Evolutionary conservation across 371 early-diverging fungal genomes (phyloP).

Genomic region (Mortierella sp.): DNA sequence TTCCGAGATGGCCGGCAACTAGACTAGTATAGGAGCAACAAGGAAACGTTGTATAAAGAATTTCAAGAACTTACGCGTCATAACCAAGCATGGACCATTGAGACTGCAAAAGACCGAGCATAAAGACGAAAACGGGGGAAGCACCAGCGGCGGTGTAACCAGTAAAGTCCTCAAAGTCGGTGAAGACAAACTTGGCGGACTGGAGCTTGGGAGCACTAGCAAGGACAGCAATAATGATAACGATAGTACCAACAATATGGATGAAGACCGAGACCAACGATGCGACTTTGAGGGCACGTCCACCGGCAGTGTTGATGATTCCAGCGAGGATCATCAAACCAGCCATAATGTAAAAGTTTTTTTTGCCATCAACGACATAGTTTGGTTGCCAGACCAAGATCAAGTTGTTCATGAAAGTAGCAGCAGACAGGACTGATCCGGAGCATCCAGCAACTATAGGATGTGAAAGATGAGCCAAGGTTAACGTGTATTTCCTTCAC

Average conservation of each 20-base stretch:
- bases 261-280: slow-evolving; percentile 60
- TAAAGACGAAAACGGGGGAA: slow-evolving; percentile 62
- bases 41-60: not conserved
- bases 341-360: slow-evolving; percentile 44
- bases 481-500: too few relatives aligned
- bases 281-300: slow-evolving; percentile 49
- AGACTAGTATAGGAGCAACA: not conserved
- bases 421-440: slow-evolving; percentile 65
- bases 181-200: slow-evolving; percentile 62
- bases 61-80: slow-evolving; percentile 58
- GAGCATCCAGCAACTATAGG: slow-evolving; percentile 36
- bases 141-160: slow-evolving; percentile 58
- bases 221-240: slow-evolving; percentile 34
- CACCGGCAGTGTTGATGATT: slow-evolving; percentile 48
- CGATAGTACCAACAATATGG: slow-evolving; percentile 48
- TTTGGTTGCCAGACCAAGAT: slow-evolving; percentile 61
- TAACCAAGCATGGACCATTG: slow-evolving; percentile 80
- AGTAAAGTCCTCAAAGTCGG: slow-evolving; percentile 59
- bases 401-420: slow-evolving; percentile 67
- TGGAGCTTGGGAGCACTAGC: slow-evolving; percentile 48
- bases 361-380: slow-evolving; percentile 18
- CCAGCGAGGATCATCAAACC: slow-evolving; percentile 37
- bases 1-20: not conserved
- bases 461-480: too few relatives aligned
- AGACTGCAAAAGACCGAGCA: slow-evolving; percentile 70